These are phyloP conservation scores for Entomophthora muscae DNA, from an alignment of 371 early-diverging fungal species.

Conservation along the genomic window DNA sequence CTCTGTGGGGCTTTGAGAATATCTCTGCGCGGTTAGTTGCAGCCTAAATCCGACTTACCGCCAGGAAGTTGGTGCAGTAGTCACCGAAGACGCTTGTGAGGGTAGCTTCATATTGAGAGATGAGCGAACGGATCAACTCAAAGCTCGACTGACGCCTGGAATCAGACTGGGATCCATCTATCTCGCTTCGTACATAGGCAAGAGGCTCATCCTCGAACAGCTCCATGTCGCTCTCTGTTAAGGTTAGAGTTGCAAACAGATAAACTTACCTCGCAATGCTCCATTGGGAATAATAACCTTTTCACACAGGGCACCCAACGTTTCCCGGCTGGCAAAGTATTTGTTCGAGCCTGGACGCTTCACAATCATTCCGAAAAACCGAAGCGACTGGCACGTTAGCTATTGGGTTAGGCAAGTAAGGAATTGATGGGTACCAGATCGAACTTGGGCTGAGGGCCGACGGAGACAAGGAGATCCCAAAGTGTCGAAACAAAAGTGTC, in stretches of 20 bases:
- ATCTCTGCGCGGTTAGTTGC: not conserved
- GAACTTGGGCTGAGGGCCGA: conserved; percentile 49
- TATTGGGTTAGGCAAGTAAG: conserved; percentile 13
- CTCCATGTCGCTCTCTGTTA: conserved; percentile 70
- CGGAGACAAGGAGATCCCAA: conserved; percentile 61
- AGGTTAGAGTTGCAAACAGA: not conserved
- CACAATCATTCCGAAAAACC: conserved; percentile 75
- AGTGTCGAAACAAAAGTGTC: conserved; percentile 65
- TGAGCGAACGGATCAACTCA: conserved; percentile 78
- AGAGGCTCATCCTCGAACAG: conserved; percentile 92
- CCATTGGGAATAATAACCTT: conserved; percentile 88
- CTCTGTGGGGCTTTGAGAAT: conserved; percentile 30
- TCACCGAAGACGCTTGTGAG: conserved; percentile 62
- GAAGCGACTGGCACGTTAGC: conserved; percentile 76
- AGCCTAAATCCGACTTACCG: conserved; percentile 16
- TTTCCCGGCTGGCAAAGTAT: conserved; percentile 46
- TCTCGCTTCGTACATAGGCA: conserved; percentile 77
- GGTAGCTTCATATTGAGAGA: conserved; percentile 66
- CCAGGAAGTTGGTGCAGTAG: conserved; percentile 55
- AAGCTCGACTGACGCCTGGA: conserved; percentile 84
- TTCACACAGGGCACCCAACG: conserved; percentile 64
- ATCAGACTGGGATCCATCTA: conserved; percentile 85
- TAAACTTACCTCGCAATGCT: conserved; percentile 40
- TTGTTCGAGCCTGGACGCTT: conserved; percentile 45
- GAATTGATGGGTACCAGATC: conserved; percentile 40